A percentile compares a stretch with the other conserved stretches of the same genome.
These are phyloP conservation scores for Trichoderma polysporum DNA, from an alignment of 2,329 filamentous ascomycete genomes.

Conservation along the genomic window DNA sequence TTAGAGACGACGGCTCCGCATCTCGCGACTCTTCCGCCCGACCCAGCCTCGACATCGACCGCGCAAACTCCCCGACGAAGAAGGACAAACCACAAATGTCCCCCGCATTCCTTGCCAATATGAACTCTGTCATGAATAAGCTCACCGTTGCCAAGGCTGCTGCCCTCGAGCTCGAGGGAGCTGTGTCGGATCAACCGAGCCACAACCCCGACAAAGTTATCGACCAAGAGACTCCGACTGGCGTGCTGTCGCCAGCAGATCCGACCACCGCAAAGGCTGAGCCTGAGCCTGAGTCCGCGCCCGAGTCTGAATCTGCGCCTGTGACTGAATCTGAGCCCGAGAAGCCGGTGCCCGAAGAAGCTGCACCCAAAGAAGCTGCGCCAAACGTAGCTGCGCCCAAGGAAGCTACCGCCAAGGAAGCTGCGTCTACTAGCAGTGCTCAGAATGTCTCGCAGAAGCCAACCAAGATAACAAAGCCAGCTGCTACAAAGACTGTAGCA, in stretches of 20 bases:
- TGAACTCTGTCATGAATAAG: slow-evolving; percentile 15
- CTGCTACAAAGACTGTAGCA: background rate
- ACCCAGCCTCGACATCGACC: slow-evolving; percentile 38
- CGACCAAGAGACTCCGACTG: slow-evolving; percentile 40
- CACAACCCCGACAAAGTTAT: slow-evolving; percentile 42
- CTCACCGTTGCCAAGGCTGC: slow-evolving; percentile 30
- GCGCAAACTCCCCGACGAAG: slow-evolving; percentile 35
- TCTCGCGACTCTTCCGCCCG: slow-evolving; percentile 38
- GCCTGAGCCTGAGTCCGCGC: background rate
- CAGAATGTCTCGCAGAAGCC: background rate
- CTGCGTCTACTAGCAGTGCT: background rate
- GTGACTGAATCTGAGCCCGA: background rate
- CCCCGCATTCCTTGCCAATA: slow-evolving; percentile 28
- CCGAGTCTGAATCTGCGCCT: background rate
- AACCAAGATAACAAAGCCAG: background rate
- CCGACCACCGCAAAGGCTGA: slow-evolving; percentile 26
- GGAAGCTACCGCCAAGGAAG: background rate
- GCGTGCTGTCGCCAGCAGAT: slow-evolving; percentile 33
- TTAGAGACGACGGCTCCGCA: slow-evolving; percentile 40
- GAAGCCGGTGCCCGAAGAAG: background rate
- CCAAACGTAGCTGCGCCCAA: background rate
- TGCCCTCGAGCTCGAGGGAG: slow-evolving; percentile 20
- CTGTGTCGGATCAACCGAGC: slow-evolving; percentile 37
- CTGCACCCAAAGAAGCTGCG: background rate
- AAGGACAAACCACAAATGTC: slow-evolving; percentile 39